phyloP scores from a whole-genome alignment of 2,329 filamentous ascomycete species.

The Nigrospora sphaerica region DNA sequence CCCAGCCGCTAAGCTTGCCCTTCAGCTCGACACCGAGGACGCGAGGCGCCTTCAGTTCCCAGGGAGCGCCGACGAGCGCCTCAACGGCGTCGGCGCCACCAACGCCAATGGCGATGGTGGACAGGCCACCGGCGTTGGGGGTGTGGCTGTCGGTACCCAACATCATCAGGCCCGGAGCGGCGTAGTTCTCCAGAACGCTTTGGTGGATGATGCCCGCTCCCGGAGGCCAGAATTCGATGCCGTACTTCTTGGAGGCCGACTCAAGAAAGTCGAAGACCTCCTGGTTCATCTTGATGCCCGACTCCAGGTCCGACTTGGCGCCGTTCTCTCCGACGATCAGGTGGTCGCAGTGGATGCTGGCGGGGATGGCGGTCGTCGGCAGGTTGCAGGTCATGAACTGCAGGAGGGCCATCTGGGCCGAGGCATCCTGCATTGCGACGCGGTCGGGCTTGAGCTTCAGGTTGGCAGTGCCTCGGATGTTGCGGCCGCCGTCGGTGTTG shows the following conservation, averaged over 20 bases:
- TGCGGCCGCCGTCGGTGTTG: conserved; percentile 74
- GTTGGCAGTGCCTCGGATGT: conserved; percentile 82
- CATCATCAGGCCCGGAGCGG: conserved; percentile 97
- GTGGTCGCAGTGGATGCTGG: conserved; percentile 98
- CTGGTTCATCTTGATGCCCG: conserved; percentile 84
- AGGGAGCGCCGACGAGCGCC: conserved; percentile 89
- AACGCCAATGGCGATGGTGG: conserved; percentile 91
- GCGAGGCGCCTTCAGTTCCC: conserved; percentile 94
- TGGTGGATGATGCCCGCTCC: conserved; percentile 96
- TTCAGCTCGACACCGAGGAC: conserved; percentile 79
- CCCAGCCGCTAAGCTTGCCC: conserved; percentile 83
- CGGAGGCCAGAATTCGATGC: conserved; percentile 92
- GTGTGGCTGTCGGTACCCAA: conserved; percentile 96
- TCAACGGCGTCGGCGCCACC: conserved; percentile 96
- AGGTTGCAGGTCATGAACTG: conserved; percentile 98
- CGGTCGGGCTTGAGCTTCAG: conserved; percentile 95
- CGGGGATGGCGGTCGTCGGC: conserved; percentile 82
- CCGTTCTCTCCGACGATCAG: conserved; percentile 95
- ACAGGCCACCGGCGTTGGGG: conserved; percentile 91
- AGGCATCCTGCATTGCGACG: conserved; percentile 98
- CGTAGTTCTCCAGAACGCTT: conserved; percentile 96
- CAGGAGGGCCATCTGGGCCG: conserved; percentile 93
- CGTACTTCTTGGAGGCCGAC: conserved; percentile 83
- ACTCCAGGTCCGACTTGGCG: conserved; percentile 75
- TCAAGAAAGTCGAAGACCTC: conserved; percentile 98